Evolutionary conservation across 495 filamentous ascomycete genomes (phyloP), one percentile per base, ranked within the genome.

Genomic region (Xeromyces bisporus): DNA sequence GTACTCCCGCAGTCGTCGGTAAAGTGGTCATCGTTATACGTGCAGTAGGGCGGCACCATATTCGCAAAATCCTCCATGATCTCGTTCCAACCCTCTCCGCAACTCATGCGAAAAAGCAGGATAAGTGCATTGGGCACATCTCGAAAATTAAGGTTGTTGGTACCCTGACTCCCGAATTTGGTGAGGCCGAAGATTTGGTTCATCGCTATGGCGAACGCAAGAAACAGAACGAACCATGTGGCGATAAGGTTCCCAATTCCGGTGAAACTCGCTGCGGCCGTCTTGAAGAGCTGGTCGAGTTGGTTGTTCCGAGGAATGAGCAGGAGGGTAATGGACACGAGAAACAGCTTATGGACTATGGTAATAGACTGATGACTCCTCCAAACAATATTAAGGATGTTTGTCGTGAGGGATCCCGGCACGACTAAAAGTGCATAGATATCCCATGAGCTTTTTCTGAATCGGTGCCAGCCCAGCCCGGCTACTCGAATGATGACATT

Each of bases 221-320:
- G 58, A 62, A 96, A 99, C 28, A 99, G 69, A 1, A 94, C 81
- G 38, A 93, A 78, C 89, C 89, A 99, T 0, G 91, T 96, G 1
- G 87, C 89, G 12, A 99, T 62, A 15, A 99, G 64, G 47, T 93
- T 99, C 33, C 77, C 71, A 45, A 99, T 96, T 9, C 79, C 75
- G 2, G 79, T 76, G 20, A 99, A 57, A 72, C 77, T 85, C 25
- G 89, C 89, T n/a, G 89, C 91, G 2, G 91, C 91, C 10, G 89
- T 99, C 56, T 99, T 99, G 71, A 96, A 99, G 4, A 99, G 74
- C 51, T 99, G 89, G 46, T 99, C 89, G 7, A 99, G 74, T 28
- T 93, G 85, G 40, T 99, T 89, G 51, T 96, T 99, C 4, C 89
- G 71, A 7, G 89, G 89, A 34, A 99, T 99, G 27, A 99, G 72